Evolutionary conservation across 371 early-diverging fungal genomes (phyloP).

Genomic region (Fennellomyces sp.): DNA sequence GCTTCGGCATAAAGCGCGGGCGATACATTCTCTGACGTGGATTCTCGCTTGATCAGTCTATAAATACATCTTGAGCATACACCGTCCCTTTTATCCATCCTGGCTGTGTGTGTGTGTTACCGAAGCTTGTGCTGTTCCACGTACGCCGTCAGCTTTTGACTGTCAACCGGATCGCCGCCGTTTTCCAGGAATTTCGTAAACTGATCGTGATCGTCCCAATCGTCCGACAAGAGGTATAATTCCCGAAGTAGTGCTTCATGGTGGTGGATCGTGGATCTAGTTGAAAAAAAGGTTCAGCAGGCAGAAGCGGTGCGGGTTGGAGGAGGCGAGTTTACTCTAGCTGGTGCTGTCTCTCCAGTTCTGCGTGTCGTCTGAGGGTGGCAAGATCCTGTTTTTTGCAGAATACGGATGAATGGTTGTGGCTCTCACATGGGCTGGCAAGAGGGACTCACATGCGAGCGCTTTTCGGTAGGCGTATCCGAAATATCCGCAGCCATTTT

Average conservation of each 20-base stretch:
- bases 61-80: too few relatives aligned
- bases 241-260: conserved; percentile 8
- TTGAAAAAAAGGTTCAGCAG: too few relatives aligned
- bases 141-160: conserved; percentile 21
- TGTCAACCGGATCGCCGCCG: conserved; percentile 12
- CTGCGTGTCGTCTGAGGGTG: background rate
- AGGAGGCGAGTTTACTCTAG: background rate
- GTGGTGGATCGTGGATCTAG: background rate
- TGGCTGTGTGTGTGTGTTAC: too few relatives aligned
- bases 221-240: conserved; percentile 3
- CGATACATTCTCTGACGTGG: background rate
- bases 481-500: conserved; percentile 4
- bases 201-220: conserved; percentile 9
- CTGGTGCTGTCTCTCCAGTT: conserved; percentile 4
- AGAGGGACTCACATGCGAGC: too few relatives aligned
- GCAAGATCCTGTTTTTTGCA: background rate
- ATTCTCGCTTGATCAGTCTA: conserved; percentile 1
- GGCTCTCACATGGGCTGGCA: too few relatives aligned
- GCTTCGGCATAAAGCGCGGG: background rate
- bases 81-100: too few relatives aligned
- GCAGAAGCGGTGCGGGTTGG: background rate
- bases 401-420: too few relatives aligned
- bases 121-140: conserved; percentile 31
- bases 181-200: conserved; percentile 27
- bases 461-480: background rate